A percentile compares a stretch with the other conserved stretches of the same genome.
Conservation (phyloP, 2,329 filamentous ascomycete species). For the Aspergillus floridensis region DNA sequence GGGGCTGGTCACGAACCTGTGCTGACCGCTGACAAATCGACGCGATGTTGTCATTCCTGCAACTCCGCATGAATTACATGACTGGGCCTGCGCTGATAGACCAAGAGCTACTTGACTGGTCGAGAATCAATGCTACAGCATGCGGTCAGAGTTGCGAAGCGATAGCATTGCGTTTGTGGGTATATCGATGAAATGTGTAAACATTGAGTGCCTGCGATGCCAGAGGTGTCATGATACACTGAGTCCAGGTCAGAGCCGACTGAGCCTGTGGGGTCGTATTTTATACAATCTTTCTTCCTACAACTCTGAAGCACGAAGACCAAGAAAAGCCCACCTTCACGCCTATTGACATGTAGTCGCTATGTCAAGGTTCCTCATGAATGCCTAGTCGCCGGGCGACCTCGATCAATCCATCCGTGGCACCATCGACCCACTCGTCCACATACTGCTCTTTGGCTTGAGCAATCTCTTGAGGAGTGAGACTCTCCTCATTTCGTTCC, state of each 20-base stretch:
- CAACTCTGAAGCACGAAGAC: background rate
- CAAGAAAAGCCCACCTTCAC: background rate
- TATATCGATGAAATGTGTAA: background rate
- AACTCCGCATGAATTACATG: background rate
- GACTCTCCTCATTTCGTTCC: constrained; percentile 68
- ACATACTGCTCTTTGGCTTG: constrained; percentile 58
- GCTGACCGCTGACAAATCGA: background rate
- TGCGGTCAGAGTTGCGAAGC: background rate
- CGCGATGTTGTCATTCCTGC: background rate
- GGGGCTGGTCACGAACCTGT: background rate
- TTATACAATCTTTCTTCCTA: too few relatives aligned
- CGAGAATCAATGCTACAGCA: background rate
- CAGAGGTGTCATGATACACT: background rate
- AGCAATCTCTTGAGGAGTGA: constrained; percentile 47
- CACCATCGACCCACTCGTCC: constrained; percentile 59
- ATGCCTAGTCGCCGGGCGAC: constrained; percentile 50
- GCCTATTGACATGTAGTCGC: background rate
- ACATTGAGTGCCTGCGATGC: background rate
- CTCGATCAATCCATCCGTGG: constrained; percentile 54
- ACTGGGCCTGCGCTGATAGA: too few relatives aligned
- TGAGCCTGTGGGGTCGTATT: too few relatives aligned
- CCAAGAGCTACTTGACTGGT: background rate
- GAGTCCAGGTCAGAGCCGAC: too few relatives aligned
- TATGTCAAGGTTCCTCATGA: background rate
- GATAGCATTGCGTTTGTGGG: background rate